Percentiles rank a stretch among this genome's conserved stretches.
These are phyloP conservation scores for Neodidymelliopsis sp. DNA, from an alignment of 2,329 filamentous ascomycete genomes.

Conservation along the genomic window DNA sequence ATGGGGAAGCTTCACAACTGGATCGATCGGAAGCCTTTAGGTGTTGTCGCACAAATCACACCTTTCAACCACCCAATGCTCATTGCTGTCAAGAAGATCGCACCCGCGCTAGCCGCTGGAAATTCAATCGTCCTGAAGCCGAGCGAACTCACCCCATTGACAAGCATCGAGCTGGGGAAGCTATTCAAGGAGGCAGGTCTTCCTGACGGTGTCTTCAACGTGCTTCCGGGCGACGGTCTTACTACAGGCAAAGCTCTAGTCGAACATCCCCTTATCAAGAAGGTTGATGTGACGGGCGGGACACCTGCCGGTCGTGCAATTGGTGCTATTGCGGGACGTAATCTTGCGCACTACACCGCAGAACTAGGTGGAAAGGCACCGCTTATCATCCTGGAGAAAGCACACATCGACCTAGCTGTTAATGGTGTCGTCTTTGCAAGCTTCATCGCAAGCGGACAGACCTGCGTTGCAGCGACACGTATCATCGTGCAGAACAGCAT, in stretches of 20 bases:
- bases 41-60: slow-evolving; percentile 50
- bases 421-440: slow-evolving; percentile 51
- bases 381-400: slow-evolving; percentile 48
- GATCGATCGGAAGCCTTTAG: slow-evolving; percentile 50
- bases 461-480: slow-evolving; percentile 63
- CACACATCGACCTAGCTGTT: slow-evolving; percentile 46
- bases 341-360: slow-evolving; percentile 47
- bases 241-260: slow-evolving; percentile 48
- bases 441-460: slow-evolving; percentile 64
- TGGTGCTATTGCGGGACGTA: slow-evolving; percentile 45
- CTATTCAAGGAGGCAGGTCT: slow-evolving; percentile 48
- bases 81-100: slow-evolving; percentile 52
- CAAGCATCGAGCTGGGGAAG: slow-evolving; percentile 46
- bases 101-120: slow-evolving; percentile 46
- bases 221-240: slow-evolving; percentile 43
- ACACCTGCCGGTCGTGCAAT: slow-evolving; percentile 48
- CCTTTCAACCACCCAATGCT: slow-evolving; percentile 52
- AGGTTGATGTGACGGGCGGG: slow-evolving; percentile 50
- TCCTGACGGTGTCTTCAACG: slow-evolving; percentile 48
- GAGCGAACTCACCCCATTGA: slow-evolving; percentile 49
- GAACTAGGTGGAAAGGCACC: slow-evolving; percentile 51
- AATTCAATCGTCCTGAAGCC: slow-evolving; percentile 50
- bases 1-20: slow-evolving; percentile 60
- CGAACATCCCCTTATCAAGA: slow-evolving; percentile 45
- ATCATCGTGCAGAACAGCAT: slow-evolving; percentile 60